These are phyloP conservation scores for Bruguiera gymnorhiza DNA, from an alignment of 345 rosid species.

Conservation along the genomic window DNA sequence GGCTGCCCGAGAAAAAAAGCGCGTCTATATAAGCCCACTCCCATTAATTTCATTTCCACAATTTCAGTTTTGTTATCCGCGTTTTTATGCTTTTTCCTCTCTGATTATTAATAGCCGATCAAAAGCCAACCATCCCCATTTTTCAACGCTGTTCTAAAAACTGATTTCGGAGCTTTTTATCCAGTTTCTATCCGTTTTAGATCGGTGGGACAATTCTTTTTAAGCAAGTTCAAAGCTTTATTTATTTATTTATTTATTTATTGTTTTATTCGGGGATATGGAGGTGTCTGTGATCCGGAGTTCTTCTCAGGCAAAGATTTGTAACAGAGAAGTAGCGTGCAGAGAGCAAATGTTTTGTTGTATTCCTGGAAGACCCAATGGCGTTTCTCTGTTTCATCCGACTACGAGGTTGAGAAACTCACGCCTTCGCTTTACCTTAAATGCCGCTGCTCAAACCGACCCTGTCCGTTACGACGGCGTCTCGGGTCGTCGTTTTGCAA, in stretches of 20 bases:
- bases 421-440: slow-evolving; percentile 31
- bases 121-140: no score
- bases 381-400: slow-evolving; percentile 31
- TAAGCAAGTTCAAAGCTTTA: no score
- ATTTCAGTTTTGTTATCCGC: no score
- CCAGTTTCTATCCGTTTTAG: no score
- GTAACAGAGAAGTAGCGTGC: slow-evolving; percentile 32
- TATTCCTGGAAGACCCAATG: slow-evolving; percentile 22
- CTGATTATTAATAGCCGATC: background rate
- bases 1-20: background rate
- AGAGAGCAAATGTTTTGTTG: slow-evolving; percentile 36
- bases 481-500: slow-evolving; percentile 15
- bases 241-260: background rate
- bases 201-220: no score
- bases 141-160: background rate
- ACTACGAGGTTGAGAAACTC: slow-evolving; percentile 30
- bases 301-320: slow-evolving; percentile 45
- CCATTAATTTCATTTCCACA: background rate
- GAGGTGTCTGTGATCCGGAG: slow-evolving; percentile 60
- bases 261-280: slow-evolving; percentile 25
- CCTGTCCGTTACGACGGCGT: slow-evolving; percentile 31
- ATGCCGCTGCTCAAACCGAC: slow-evolving; percentile 42
- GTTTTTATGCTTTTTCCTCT: no score
- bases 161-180: no score
- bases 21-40: background rate